These are phyloP conservation scores for Metarhizium guizhouense DNA, from an alignment of 2,329 filamentous ascomycete genomes.

Conservation along the genomic window DNA sequence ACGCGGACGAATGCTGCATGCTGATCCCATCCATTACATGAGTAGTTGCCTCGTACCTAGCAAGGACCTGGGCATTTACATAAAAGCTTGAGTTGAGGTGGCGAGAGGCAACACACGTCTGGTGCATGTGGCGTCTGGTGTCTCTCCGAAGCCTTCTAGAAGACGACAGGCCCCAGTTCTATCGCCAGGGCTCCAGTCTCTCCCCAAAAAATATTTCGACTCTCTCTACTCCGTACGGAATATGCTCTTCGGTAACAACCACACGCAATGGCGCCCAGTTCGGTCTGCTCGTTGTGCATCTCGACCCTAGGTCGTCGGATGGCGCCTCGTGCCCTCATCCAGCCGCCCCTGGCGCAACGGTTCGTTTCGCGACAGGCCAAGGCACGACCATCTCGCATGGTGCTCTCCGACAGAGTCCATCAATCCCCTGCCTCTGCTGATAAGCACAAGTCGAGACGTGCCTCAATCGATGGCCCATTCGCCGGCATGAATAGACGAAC, in stretches of 20 bases:
- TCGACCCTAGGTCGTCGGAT: slow-evolving; percentile 7
- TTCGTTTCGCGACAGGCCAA: slow-evolving; percentile 25
- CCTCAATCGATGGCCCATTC: slow-evolving; percentile 39
- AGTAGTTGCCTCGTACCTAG: no score
- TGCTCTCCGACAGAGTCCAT: slow-evolving; percentile 45
- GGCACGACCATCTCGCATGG: slow-evolving; percentile 45
- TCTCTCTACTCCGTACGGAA: no score
- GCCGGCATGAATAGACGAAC: slow-evolving; percentile 47
- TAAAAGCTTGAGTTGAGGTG: no score
- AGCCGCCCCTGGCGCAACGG: slow-evolving; percentile 26
- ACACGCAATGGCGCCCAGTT: slow-evolving; percentile 8
- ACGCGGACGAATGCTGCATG: no score
- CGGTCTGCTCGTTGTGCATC: slow-evolving; percentile 12
- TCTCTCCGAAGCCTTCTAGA: background rate
- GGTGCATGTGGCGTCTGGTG: no score
- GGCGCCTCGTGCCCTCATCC: slow-evolving; percentile 11
- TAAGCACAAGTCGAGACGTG: slow-evolving; percentile 27
- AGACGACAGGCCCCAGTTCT: background rate
- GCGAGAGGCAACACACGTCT: no score
- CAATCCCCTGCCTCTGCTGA: slow-evolving; percentile 26
- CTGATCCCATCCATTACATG: no score
- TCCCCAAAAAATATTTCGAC: no score
- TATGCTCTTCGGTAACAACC: background rate
- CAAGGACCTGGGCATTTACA: no score
- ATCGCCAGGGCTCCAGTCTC: background rate